Base-by-base conservation (phyloP, 1,139 yeast genomes). In the Hyphopichia khmerensis region DNA sequence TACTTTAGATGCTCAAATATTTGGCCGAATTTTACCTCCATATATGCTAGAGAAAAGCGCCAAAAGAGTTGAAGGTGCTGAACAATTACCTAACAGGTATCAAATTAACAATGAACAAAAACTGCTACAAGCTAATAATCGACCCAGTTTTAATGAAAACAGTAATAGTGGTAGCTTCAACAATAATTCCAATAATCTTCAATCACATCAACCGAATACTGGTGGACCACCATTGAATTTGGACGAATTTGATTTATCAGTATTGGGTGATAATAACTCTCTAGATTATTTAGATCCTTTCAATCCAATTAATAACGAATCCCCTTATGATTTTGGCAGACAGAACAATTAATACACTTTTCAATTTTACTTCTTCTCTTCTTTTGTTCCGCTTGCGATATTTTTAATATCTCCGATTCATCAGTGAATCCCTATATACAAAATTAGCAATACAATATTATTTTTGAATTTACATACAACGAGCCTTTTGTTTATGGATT, bases 11-110 rank as follows among this genome's bases (percentile, higher is more conserved):
- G 79, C 88, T 47, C 93, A 87, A 57, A 75, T 89, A 13, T 88
- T 89, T 67, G 96, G 96, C 1, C 70, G 87, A 40, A 83, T 85
- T 52, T 60, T 88, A 42, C 96, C 96, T 3, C 95, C 95, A 1
- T 87, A 87, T 55, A 87, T 87, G 95, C 62, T 80, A 46, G 75
- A 74, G 45, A 62, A 63, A 41, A 68, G 62, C 43, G 52, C 47
- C 27, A 47, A 41, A 30, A 29, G 31, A 26, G 39, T 30, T 9
- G 43, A 42, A 15, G 39, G 36, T 16, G 11, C 11, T 18, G 33
- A 34, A 11, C 4, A 3, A 5, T 13, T 3, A 17, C 6, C 19
- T 10, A 17, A 32, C 9, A 3, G 9, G 7, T 17, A 13, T 13
- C 7, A 5, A 17, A 7, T n/a, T 5, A 16, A 6, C 3, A 32